Conservation (phyloP, 805 yeast genomes). For the Suhomyces tanzawaensis region DNA sequence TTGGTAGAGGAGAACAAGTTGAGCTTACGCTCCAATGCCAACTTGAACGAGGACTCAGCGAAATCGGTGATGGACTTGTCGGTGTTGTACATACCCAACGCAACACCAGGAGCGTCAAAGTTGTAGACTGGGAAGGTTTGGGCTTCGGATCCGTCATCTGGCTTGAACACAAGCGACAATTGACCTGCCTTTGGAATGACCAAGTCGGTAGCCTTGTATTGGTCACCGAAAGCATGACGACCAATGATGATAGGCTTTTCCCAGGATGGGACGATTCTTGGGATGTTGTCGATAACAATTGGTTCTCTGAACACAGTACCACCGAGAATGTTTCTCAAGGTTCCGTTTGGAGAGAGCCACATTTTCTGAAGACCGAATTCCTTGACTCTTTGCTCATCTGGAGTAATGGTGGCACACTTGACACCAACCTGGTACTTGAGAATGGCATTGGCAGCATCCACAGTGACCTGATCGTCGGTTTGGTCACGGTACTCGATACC, state of each 20-base stretch:
- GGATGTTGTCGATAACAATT: conserved; percentile 84
- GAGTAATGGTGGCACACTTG: conserved; percentile 98
- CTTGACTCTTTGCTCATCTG: conserved; percentile 91
- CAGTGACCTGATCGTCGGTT: conserved; percentile 85
- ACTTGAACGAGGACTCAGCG: conserved; percentile 88
- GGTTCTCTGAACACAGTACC: conserved; percentile 98
- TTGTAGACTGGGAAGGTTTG: conserved; percentile 62
- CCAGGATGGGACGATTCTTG: conserved; percentile 89
- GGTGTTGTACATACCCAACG: conserved; percentile 93
- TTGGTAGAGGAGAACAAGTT: conserved; percentile 88
- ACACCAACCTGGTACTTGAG: conserved; percentile 88
- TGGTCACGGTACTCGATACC: conserved; percentile 83
- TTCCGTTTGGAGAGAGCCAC: conserved; percentile 98
- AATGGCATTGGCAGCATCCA: conserved; percentile 88
- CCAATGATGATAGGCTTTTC: conserved; percentile 94
- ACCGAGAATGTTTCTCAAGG: conserved; percentile 91
- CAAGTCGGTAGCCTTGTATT: conserved; percentile 88
- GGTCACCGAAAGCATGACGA: conserved; percentile 97
- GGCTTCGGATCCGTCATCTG: conserved; percentile 58
- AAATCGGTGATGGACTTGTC: conserved; percentile 86
- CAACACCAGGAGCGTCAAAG: conserved; percentile 74
- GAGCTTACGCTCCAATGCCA: conserved; percentile 75
- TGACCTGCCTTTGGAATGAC: conserved; percentile 79
- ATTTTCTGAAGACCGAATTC: conserved; percentile 89
- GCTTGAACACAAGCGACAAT: conserved; percentile 73